Evolutionary conservation across 257 asterid genomes (phyloP), one percentile per base, ranked within the genome.

Genomic region (Asclepias syriaca): DNA sequence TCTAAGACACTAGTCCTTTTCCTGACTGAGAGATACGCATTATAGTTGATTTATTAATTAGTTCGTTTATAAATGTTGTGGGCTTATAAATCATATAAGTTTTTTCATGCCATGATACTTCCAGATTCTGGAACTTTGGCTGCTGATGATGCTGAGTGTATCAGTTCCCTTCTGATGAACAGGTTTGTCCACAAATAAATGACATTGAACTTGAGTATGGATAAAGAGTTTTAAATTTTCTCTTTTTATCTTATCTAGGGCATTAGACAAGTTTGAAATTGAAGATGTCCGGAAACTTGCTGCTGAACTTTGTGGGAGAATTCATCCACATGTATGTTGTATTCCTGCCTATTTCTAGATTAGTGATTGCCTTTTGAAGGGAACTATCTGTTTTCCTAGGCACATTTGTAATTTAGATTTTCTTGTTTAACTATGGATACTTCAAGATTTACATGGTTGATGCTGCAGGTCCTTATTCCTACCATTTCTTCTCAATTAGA

Each of bases 251-350:
- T 70, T 72, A 12, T 71, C 68, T 77, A 93, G 98, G 87, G 95
- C 95, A 39, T 81, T 89, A 75, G 86, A 82, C 61, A 85, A 85
- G 76, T 77, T 80, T 65, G 97, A 93, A 80, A 89, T 81, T 70
- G 96, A 90, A 87, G 97, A 93, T 82, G 97, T 89, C 75, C 92
- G 96, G 51, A 93, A 88, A 81, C 96, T 93, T 76, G 95, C 97
- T 55, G 94, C 98, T 5, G 98, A 90, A 82, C 97, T 93, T 54
- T 93, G 96, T 78, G 98, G 97, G 73, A 80, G 96, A 78, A 87
- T 90, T 75, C 95, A 90, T 77, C 97, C 97, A 16, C 70, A 86
- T 81, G 98, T 90, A 80, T 68, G 84, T 59, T 53, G 56, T 70
- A 43, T 45, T 54, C 45, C 53, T 24, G 34, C 54, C 51, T 75